These are phyloP conservation scores for Aspergillus pseudoviridinutans DNA, from an alignment of 2,329 filamentous ascomycete species.

Conservation along the genomic window DNA sequence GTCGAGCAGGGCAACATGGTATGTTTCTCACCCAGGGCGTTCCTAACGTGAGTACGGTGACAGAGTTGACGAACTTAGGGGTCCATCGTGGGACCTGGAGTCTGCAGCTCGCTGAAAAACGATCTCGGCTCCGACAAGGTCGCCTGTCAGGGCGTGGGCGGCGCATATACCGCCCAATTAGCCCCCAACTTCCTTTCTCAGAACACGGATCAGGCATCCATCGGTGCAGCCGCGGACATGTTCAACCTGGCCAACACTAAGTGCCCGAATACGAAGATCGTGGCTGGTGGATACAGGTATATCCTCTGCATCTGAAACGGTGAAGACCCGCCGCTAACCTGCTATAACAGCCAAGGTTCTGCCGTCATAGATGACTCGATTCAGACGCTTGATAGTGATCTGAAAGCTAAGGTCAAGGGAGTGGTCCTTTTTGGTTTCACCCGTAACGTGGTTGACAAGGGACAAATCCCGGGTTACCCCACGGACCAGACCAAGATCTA, in stretches of 20 bases:
- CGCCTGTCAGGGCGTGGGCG: constrained; percentile 44
- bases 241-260: constrained; percentile 40
- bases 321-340: constrained; percentile 13
- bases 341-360: constrained; percentile 33
- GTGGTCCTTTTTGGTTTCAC: constrained; percentile 46
- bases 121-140: constrained; percentile 21
- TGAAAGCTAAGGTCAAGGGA: constrained; percentile 30
- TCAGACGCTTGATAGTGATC: constrained; percentile 25
- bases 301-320: neutral
- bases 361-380: constrained; percentile 44
- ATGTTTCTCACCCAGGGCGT: neutral
- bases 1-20: constrained; percentile 41
- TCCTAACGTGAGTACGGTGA: neutral
- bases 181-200: constrained; percentile 36
- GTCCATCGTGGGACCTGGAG: constrained; percentile 24
- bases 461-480: constrained; percentile 27
- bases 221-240: constrained; percentile 40
- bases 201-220: constrained; percentile 33
- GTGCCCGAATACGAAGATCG: constrained; percentile 43
- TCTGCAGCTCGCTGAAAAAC: constrained; percentile 24
- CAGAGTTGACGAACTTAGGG: constrained; percentile 17
- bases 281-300: constrained; percentile 44
- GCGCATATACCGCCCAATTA: constrained; percentile 38
- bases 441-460: constrained; percentile 31
- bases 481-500: constrained; percentile 20